Conservation (phyloP, 768 basidiomycete species). For the Calocera viscosa region DNA sequence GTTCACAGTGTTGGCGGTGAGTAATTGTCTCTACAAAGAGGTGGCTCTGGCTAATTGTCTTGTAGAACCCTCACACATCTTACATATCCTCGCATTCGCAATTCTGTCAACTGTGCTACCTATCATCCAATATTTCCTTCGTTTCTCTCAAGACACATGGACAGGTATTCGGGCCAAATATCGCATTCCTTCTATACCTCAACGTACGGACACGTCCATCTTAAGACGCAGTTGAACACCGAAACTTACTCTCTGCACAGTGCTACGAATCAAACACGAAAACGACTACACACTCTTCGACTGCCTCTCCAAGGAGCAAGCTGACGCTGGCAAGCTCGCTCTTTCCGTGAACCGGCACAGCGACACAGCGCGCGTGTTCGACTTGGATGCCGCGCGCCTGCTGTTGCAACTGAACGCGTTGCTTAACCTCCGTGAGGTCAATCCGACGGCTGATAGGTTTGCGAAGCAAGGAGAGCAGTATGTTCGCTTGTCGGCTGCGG, state of each 20-base stretch:
- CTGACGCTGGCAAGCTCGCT: background rate
- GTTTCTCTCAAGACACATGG: background rate
- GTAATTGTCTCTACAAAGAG: background rate
- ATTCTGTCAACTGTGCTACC: background rate
- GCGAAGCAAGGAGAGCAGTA: conserved; percentile 3
- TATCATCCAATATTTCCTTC: background rate
- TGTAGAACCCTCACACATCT: background rate
- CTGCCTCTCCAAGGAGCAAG: background rate
- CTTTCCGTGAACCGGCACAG: background rate
- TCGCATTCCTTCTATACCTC: background rate
- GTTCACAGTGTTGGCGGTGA: background rate
- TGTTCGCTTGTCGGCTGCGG: background rate
- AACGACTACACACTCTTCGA: background rate
- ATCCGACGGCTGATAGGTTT: background rate
- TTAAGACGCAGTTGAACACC: no score
- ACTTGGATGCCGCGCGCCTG: background rate
- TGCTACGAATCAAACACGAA: background rate
- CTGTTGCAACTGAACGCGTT: background rate
- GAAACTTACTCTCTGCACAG: background rate
- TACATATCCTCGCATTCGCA: background rate
- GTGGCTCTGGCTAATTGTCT: background rate
- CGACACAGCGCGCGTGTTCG: background rate
- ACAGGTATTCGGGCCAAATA: background rate
- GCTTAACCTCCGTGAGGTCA: background rate
- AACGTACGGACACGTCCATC: background rate